These are phyloP conservation scores for Gymnopilus junonius DNA, from an alignment of 768 basidiomycete genomes.

Conservation along the genomic window DNA sequence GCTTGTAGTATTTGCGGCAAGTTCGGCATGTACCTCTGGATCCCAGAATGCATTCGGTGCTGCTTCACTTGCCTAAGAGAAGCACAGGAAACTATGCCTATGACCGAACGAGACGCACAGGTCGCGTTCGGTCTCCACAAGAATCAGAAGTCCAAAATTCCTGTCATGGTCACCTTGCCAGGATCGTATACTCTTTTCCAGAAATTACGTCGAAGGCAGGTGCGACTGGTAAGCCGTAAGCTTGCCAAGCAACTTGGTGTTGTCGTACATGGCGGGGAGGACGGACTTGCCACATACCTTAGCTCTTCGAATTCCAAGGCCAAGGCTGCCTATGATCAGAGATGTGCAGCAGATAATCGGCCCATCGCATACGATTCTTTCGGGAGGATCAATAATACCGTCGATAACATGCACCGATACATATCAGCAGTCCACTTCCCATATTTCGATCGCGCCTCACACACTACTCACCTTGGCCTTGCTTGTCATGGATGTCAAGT, in stretches of 20 bases:
- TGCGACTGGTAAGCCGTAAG: background rate
- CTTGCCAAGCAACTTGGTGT: background rate
- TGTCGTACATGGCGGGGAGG: background rate
- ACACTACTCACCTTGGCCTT: background rate
- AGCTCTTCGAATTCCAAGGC: background rate
- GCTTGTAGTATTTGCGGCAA: conserved; percentile 7
- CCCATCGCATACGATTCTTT: background rate
- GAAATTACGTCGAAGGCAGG: background rate
- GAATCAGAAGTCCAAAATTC: background rate
- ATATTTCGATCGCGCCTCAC: background rate
- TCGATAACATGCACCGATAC: background rate
- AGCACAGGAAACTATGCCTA: background rate
- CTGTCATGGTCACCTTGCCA: background rate
- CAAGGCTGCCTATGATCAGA: background rate
- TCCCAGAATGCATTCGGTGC: conserved; percentile 8
- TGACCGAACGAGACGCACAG: background rate
- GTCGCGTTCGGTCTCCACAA: background rate
- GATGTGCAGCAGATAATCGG: too few species aligned
- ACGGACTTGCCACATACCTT: background rate
- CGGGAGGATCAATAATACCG: background rate
- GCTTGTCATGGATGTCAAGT: background rate
- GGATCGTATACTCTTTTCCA: background rate
- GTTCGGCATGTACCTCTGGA: conserved; percentile 12
- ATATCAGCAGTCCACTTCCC: background rate
- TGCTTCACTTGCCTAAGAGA: conserved; percentile 3